Conservation (phyloP, 495 filamentous ascomycete genomes). For the Aspergillus sclerotiicarbonarius region DNA sequence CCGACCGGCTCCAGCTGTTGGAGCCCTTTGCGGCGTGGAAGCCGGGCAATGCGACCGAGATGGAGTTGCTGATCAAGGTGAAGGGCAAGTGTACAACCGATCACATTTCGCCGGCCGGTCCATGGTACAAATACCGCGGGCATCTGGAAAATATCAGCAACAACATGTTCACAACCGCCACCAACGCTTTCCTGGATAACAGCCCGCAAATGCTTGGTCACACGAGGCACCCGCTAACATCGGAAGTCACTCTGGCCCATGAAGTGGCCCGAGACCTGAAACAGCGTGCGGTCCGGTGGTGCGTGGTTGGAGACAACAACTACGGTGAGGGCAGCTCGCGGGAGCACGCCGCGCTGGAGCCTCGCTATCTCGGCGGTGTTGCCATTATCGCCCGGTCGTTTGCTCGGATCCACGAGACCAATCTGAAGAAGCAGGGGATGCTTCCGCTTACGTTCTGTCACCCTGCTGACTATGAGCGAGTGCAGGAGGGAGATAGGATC, state of each 20-base stretch:
- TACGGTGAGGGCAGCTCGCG: constrained; percentile 26
- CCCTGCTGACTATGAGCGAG: constrained; percentile 37
- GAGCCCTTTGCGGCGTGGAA: constrained; percentile 18
- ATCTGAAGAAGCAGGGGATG: constrained; percentile 27
- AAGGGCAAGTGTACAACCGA: constrained; percentile 28
- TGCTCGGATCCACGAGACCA: constrained; percentile 27
- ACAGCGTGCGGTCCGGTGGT: constrained; percentile 13
- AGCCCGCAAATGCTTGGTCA: constrained; percentile 23
- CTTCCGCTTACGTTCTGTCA: constrained; percentile 19
- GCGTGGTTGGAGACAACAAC: constrained; percentile 23
- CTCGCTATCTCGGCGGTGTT: constrained; percentile 20
- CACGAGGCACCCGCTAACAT: constrained; percentile 15
- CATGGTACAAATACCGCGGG: constrained; percentile 23
- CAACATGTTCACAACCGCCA: constrained; percentile 24
- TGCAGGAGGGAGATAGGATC: constrained; percentile 33
- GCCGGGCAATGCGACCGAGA: constrained; percentile 6
- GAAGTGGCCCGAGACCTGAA: constrained; percentile 20
- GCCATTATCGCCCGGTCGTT: constrained; percentile 23
- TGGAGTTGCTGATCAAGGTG: constrained; percentile 21
- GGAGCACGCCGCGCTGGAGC: constrained; percentile 25
- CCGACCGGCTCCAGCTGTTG: constrained; percentile 20
- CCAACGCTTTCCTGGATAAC: constrained; percentile 18
- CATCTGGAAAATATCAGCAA: constrained; percentile 24
- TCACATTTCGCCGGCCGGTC: constrained; percentile 23
- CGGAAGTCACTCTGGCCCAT: constrained; percentile 6